These are phyloP conservation scores for Erodium moschatum DNA, from an alignment of 441 rosid genomes.

Conservation along the genomic window DNA sequence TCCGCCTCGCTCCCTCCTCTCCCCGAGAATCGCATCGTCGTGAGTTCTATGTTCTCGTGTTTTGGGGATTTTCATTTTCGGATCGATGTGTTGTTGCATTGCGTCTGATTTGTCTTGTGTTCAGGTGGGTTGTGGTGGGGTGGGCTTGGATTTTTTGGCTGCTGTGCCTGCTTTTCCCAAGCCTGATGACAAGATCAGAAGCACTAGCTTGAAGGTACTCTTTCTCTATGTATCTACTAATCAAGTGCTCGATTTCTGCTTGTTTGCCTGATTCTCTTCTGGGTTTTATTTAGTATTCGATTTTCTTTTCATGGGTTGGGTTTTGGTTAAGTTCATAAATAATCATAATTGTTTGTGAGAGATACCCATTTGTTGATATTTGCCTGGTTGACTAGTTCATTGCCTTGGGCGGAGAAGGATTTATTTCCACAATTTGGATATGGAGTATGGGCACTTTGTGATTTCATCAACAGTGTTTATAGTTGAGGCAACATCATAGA, in stretches of 20 bases:
- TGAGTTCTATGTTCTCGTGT: constrained; percentile 21
- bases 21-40: constrained; percentile 35
- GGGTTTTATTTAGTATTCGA: not conserved
- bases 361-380: too few relatives aligned
- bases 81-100: not conserved
- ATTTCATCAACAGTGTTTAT: not conserved
- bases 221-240: not conserved
- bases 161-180: constrained; percentile 60
- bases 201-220: constrained; percentile 53
- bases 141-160: constrained; percentile 53
- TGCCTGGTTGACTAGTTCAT: not conserved
- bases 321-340: too few relatives aligned
- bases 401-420: not conserved
- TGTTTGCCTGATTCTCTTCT: not conserved
- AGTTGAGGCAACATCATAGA: not conserved
- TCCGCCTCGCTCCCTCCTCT: constrained; percentile 34
- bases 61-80: not conserved
- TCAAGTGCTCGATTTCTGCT: not conserved
- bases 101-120: constrained; percentile 6
- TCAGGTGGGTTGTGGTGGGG: constrained; percentile 60
- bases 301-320: not conserved
- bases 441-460: not conserved
- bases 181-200: constrained; percentile 73
- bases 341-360: too few relatives aligned
- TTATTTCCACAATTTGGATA: not conserved